Percentiles rank a stretch among this genome's conserved stretches.
Evolutionary conservation across 495 filamentous ascomycete species (phyloP).

Genomic region (Oidiodendron maius): DNA sequence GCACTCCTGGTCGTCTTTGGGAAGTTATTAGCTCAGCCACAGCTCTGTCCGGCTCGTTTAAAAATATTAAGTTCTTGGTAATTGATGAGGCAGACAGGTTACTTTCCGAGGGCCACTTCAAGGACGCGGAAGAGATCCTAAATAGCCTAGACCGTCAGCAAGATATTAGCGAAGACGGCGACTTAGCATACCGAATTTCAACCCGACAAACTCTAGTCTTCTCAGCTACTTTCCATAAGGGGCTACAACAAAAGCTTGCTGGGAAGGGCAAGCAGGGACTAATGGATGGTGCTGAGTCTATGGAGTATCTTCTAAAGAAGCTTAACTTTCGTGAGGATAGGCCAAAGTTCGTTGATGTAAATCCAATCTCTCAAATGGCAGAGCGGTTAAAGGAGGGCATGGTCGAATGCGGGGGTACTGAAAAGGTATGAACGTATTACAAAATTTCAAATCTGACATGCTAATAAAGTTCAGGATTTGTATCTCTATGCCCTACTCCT

Average conservation of each 20-base stretch:
- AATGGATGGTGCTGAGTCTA: constrained; percentile 59
- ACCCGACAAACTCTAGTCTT: constrained; percentile 88
- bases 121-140: constrained; percentile 84
- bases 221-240: constrained; percentile 91
- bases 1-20: constrained; percentile 90
- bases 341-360: constrained; percentile 89
- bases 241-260: constrained; percentile 81
- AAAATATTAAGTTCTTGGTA: constrained; percentile 69
- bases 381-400: constrained; percentile 80
- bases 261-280: constrained; percentile 59
- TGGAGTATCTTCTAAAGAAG: constrained; percentile 88
- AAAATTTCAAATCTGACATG: not conserved
- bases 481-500: constrained; percentile 87
- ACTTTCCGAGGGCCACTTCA: constrained; percentile 88
- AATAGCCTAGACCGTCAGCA: constrained; percentile 58
- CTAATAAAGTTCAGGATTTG: constrained; percentile 54
- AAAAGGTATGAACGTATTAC: constrained; percentile 57
- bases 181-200: constrained; percentile 26
- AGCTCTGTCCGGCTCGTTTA: constrained; percentile 39
- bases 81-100: constrained; percentile 94
- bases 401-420: constrained; percentile 83
- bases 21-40: constrained; percentile 70
- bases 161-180: constrained; percentile 30
- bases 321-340: constrained; percentile 68
- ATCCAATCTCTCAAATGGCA: constrained; percentile 83